Base-by-base conservation (phyloP, 208 protist genomes). In the Trypanosoma theileri region DNA sequence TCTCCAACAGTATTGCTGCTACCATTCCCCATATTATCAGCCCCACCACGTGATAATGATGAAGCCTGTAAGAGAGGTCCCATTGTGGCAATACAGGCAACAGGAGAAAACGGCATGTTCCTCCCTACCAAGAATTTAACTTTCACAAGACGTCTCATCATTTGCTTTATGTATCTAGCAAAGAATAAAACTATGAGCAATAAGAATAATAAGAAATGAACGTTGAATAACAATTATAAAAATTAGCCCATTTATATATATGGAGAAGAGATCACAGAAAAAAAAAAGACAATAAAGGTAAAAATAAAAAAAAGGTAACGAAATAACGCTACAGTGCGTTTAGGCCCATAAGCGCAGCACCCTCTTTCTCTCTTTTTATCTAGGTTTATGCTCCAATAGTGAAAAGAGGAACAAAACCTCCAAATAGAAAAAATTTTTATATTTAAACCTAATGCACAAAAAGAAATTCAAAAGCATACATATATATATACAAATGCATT, bases 261-360 rank as follows among this genome's bases (percentile, higher is more conserved):
- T 59, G 46, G 24, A 62, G 51, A 74, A 19, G 69, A 62, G 66
- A 53, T 59, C 61, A 58, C 21, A 59, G 10, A 41, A 68, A 51
- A 56, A 48, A 45, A 48, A 62, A 22, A 53, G 1, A 59, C 17
- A 14, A 17, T 54, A 71, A 24, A 42, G n/a, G 21, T 11, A 31
- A 52, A 70, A 70, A 71, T 13, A 41, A 63, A 70, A 61, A 48
- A 48, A 26, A 67, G 58, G 61, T 64, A 56, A 28, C 3, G 26
- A 51, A 66, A 35, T 8, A 52, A 55, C 16, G 22, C n/a, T 62
- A 8, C 28, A 35, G 4, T 35, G 28, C 28, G 6, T 35, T 35
- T 35, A 35, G 4, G 28, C 1, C 28, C 1, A 35, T 1, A 35
- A 35, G 28, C 1, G 28, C 28, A 35, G 4, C 28, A 6, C 6